Conservation (phyloP, 257 asterid genomes). For the Gentiana macrophylla region DNA sequence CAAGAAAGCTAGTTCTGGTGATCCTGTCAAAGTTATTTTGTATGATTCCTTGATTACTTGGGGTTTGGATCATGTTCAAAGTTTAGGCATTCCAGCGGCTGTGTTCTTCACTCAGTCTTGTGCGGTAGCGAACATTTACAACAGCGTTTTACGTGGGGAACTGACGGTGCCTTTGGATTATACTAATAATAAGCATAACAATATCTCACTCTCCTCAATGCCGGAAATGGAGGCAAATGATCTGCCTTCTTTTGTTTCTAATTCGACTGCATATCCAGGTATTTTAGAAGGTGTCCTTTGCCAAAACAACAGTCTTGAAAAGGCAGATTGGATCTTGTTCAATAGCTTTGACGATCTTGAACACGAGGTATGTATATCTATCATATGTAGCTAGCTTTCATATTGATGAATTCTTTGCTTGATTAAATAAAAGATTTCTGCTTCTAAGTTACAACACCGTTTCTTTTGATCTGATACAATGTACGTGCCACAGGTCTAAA, state of each 20-base stretch:
- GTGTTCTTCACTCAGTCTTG: constrained; percentile 36
- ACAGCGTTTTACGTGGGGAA: constrained; percentile 25
- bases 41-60: constrained; percentile 21
- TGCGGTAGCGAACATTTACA: constrained; percentile 22
- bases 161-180: constrained; percentile 18
- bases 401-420: no score
- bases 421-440: no score
- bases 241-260: constrained; percentile 28
- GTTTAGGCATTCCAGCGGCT: constrained; percentile 19
- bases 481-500: no score
- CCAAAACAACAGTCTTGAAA: constrained; percentile 15
- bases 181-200: background rate
- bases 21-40: constrained; percentile 11
- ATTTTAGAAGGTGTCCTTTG: constrained; percentile 6
- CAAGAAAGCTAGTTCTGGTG: background rate
- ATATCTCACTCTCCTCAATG: constrained; percentile 25
- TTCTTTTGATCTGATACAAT: no score
- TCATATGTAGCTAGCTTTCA: no score
- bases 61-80: constrained; percentile 16
- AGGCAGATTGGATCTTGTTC: constrained; percentile 59
- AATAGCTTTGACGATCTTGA: constrained; percentile 56
- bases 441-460: no score
- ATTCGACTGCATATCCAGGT: constrained; percentile 13
- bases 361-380: constrained; percentile 36
- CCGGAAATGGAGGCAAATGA: constrained; percentile 21